Percentiles rank a stretch among this genome's conserved stretches.
Evolutionary conservation across 2,329 filamentous ascomycete species (phyloP).

Genomic region (Cryphonectria nitschkei): DNA sequence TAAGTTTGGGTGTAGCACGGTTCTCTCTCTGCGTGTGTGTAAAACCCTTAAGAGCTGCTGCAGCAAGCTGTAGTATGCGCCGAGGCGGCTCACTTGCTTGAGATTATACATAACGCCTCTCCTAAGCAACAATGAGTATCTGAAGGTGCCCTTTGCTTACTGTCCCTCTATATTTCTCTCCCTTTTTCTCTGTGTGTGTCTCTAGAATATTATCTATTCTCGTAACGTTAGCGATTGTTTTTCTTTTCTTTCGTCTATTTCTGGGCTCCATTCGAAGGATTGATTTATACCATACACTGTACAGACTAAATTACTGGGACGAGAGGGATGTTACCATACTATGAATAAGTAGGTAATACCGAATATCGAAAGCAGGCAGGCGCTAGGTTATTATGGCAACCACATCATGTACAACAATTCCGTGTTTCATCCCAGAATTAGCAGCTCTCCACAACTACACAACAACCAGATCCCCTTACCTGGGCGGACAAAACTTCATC

Average conservation of each 20-base stretch:
- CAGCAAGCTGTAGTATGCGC: neutral
- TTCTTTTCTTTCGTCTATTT: neutral
- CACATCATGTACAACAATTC: neutral
- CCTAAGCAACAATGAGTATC: neutral
- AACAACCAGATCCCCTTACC: neutral
- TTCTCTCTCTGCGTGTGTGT: no score
- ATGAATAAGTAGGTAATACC: neutral
- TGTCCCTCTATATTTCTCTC: neutral
- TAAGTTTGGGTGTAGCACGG: no score
- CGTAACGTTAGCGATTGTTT: neutral
- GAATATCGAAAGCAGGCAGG: neutral
- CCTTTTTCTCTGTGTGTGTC: neutral
- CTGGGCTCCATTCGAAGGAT: neutral
- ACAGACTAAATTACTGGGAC: neutral
- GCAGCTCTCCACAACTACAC: neutral
- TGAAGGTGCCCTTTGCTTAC: neutral
- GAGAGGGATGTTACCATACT: neutral
- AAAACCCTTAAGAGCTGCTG: neutral
- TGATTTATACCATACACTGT: neutral
- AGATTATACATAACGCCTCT: neutral
- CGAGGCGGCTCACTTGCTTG: neutral
- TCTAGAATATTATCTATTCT: no score
- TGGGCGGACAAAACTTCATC: constrained; percentile 2
- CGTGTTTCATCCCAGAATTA: neutral
- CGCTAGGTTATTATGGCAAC: neutral